Conservation (phyloP, 345 rosid species). For the Eucalyptus cloeziana region DNA sequence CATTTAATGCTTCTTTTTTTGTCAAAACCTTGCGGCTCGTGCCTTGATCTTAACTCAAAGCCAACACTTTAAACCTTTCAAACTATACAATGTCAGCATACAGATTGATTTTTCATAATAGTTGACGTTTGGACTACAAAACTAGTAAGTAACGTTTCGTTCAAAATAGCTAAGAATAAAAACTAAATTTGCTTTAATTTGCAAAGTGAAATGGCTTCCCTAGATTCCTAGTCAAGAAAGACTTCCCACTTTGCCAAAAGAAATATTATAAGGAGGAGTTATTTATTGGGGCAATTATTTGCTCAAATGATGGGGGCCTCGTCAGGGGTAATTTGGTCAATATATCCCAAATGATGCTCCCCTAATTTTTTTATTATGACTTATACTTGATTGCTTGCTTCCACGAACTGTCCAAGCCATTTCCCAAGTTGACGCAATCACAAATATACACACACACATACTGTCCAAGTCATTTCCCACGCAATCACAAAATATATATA, state of each 20-base stretch:
- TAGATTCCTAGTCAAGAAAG: neutral
- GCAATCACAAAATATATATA: no score
- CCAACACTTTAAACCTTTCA: neutral
- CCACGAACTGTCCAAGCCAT: neutral
- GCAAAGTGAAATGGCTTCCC: neutral
- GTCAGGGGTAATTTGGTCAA: neutral
- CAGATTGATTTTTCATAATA: neutral
- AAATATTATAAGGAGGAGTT: neutral
- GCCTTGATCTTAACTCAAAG: neutral
- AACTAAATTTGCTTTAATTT: neutral
- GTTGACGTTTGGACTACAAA: neutral
- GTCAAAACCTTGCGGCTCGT: neutral
- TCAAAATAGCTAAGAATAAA: neutral
- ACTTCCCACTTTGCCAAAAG: neutral
- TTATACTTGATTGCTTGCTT: neutral
- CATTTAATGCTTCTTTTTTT: accelerated
- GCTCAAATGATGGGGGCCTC: neutral
- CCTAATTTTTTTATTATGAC: neutral
- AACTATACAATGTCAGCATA: neutral
- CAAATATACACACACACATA: no score
- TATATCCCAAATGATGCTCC: neutral
- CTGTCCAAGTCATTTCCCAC: no score
- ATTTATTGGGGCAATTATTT: neutral
- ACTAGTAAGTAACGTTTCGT: neutral
- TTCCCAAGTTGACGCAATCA: neutral